Conservation (phyloP, 305 asterid species). For the Solanum hybrid region DNA sequence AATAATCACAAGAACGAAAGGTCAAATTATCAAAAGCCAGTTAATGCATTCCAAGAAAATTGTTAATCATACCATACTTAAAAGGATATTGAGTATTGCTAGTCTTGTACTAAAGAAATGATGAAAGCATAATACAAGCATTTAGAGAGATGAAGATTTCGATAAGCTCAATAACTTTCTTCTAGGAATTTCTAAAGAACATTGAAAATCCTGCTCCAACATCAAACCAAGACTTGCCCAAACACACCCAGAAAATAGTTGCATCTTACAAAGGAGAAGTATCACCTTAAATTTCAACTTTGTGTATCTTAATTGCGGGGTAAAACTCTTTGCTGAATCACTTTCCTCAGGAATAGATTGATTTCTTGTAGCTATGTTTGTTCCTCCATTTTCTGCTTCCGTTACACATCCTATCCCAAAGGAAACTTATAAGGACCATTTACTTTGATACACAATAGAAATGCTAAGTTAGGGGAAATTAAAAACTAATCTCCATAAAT, state of each 20-base stretch:
- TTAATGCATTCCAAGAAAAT: neutral
- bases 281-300: slow-evolving; percentile 79
- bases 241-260: neutral
- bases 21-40: neutral
- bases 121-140: neutral
- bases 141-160: neutral
- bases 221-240: neutral
- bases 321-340: slow-evolving; percentile 51
- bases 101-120: neutral
- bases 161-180: neutral
- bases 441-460: neutral
- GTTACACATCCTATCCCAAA: slow-evolving; percentile 10
- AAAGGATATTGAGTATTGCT: neutral
- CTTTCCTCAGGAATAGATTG: slow-evolving; percentile 25
- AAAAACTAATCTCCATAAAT: neutral
- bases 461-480: neutral
- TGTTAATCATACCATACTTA: neutral
- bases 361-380: slow-evolving; percentile 12
- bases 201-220: neutral
- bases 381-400: slow-evolving; percentile 35
- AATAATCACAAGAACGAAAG: neutral
- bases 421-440: neutral
- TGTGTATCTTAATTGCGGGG: slow-evolving; percentile 73
- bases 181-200: neutral
- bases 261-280: slow-evolving; percentile 2